These are phyloP conservation scores for Venturiaceae sp. DNA, from an alignment of 2,329 filamentous ascomycete genomes.

Conservation along the genomic window DNA sequence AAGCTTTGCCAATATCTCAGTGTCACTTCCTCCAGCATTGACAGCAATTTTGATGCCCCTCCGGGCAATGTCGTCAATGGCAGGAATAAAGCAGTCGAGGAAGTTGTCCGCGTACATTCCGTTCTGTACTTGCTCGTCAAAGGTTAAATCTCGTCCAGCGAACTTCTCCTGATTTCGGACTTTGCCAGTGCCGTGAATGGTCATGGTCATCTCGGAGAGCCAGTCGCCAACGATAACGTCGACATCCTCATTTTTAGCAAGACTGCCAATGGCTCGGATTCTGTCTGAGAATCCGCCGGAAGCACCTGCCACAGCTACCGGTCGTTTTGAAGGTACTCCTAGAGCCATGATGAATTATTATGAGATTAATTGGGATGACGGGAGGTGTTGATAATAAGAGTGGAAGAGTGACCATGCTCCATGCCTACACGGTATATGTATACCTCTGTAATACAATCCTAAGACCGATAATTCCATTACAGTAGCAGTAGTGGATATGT, in stretches of 20 bases:
- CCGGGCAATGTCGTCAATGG: constrained; percentile 26
- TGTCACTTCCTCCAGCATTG: constrained; percentile 32
- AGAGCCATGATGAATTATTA: constrained; percentile 1
- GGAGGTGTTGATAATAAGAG: background rate
- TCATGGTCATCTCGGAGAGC: constrained; percentile 11
- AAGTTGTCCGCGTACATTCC: constrained; percentile 22
- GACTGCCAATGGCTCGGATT: constrained; percentile 29
- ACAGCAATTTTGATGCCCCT: constrained; percentile 28
- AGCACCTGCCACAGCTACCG: constrained; percentile 32
- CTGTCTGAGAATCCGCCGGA: constrained; percentile 35
- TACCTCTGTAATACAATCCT: too few relatives aligned
- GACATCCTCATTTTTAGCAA: constrained; percentile 29
- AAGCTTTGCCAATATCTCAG: constrained; percentile 15
- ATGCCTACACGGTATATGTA: too few relatives aligned
- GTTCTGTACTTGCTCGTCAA: constrained; percentile 9
- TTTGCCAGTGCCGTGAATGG: constrained; percentile 15
- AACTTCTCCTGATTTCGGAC: constrained; percentile 9
- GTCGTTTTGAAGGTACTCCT: too few relatives aligned
- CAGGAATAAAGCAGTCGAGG: constrained; percentile 26
- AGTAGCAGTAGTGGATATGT: too few relatives aligned
- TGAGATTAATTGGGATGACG: background rate
- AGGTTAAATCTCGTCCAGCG: background rate
- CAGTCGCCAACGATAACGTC: constrained; percentile 16
- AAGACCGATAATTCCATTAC: too few relatives aligned
- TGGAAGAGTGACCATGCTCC: background rate